Conservation (phyloP, 1,284 basidiomycete species). For the Stereum hirsutum region DNA sequence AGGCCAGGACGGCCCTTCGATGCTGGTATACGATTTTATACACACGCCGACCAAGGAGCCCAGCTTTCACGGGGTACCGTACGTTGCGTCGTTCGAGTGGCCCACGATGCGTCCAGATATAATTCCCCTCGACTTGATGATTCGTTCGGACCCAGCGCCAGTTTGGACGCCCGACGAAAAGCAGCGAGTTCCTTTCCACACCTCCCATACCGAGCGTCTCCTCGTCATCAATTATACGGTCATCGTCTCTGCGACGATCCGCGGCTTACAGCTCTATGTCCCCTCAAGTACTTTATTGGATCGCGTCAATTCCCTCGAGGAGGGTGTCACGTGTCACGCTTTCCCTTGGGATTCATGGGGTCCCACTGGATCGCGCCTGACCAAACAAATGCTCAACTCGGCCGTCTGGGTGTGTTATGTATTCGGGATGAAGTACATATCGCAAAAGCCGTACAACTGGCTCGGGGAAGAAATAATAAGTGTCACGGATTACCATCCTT, state of each 20-base stretch:
- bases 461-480: neutral
- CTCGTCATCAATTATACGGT: slow-evolving; percentile 39
- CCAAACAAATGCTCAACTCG: slow-evolving; percentile 23
- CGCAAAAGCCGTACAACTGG: neutral
- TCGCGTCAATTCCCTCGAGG: slow-evolving; percentile 17
- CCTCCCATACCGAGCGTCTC: slow-evolving; percentile 33
- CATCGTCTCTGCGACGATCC: slow-evolving; percentile 13
- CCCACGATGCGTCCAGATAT: no score
- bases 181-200: slow-evolving; percentile 36
- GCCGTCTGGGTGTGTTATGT: slow-evolving; percentile 51
- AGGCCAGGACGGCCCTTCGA: neutral
- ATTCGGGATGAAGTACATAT: slow-evolving; percentile 28
- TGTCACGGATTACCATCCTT: slow-evolving; percentile 9
- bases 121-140: slow-evolving; percentile 24
- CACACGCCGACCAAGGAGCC: no score
- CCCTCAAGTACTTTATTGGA: slow-evolving; percentile 34
- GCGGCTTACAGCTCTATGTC: slow-evolving; percentile 35
- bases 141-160: slow-evolving; percentile 51
- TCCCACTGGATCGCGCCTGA: slow-evolving; percentile 30
- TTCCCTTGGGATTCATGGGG: slow-evolving; percentile 48
- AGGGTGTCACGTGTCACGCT: slow-evolving; percentile 14
- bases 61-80: no score
- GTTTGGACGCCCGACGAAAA: slow-evolving; percentile 27
- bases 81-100: no score
- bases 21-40: no score